These are phyloP conservation scores for Termitomyces sp. DNA, from an alignment of 768 basidiomycete species.

Conservation along the genomic window DNA sequence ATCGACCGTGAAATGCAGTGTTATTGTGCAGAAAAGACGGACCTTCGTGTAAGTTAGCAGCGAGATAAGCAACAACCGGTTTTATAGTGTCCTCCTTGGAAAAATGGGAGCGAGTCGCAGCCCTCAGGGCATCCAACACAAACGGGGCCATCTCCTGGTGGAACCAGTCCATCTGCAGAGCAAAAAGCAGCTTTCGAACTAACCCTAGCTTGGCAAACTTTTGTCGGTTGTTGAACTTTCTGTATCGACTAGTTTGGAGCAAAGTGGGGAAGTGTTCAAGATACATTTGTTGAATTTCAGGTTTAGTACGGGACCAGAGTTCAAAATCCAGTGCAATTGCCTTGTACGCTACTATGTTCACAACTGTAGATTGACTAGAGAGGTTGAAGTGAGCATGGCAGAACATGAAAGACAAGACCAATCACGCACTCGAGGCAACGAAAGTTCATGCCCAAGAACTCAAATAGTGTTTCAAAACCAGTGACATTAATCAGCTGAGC, in stretches of 20 bases:
- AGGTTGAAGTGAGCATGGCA: neutral
- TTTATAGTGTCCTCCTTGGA: slow-evolving; percentile 73
- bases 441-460: slow-evolving; percentile 83
- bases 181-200: slow-evolving; percentile 74
- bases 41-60: slow-evolving; percentile 74
- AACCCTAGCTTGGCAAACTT: slow-evolving; percentile 67
- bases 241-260: slow-evolving; percentile 64
- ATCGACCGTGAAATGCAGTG: too few relatives aligned
- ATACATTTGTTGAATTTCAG: slow-evolving; percentile 73
- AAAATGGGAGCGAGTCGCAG: slow-evolving; percentile 61
- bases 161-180: slow-evolving; percentile 77
- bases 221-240: slow-evolving; percentile 71
- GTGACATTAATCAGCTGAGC: slow-evolving; percentile 71
- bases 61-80: slow-evolving; percentile 80
- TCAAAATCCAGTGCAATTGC: slow-evolving; percentile 86
- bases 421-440: slow-evolving; percentile 66
- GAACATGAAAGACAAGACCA: neutral
- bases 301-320: slow-evolving; percentile 71
- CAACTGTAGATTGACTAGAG: slow-evolving; percentile 69
- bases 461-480: slow-evolving; percentile 77
- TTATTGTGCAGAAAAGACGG: neutral
- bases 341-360: slow-evolving; percentile 77
- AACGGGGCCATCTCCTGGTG: slow-evolving; percentile 40
- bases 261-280: slow-evolving; percentile 80
- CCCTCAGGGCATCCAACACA: slow-evolving; percentile 55